Percentiles rank a stretch among this genome's conserved stretches.
Evolutionary conservation across 2,329 filamentous ascomycete species (phyloP).

Genomic region (Aspergillus sp.): DNA sequence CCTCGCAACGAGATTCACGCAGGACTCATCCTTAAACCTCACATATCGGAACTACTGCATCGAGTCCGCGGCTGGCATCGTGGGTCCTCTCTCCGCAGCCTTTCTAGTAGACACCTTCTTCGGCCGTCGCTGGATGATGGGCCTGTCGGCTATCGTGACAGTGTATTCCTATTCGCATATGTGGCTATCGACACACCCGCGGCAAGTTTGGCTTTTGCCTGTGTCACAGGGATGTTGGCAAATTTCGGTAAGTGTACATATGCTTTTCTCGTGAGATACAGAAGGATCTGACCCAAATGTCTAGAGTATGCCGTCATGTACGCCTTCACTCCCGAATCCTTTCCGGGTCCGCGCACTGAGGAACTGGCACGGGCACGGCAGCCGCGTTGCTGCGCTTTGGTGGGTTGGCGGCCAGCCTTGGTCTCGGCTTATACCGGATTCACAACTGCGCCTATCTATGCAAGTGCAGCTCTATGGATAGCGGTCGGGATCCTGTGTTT

Average conservation of each 20-base stretch:
- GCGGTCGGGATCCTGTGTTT: constrained; percentile 37
- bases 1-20: constrained; percentile 32
- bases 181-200: constrained; percentile 36
- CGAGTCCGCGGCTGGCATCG: constrained; percentile 31
- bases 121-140: constrained; percentile 42
- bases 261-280: too few species aligned
- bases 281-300: not conserved
- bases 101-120: constrained; percentile 38
- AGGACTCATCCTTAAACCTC: constrained; percentile 13
- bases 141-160: constrained; percentile 38
- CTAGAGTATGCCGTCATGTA: constrained; percentile 27
- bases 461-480: constrained; percentile 41
- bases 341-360: constrained; percentile 21
- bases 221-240: constrained; percentile 42
- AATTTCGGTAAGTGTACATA: constrained; percentile 21
- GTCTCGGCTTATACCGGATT: constrained; percentile 40
- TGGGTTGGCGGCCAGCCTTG: constrained; percentile 36
- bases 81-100: constrained; percentile 38
- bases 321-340: constrained; percentile 22
- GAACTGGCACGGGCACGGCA: constrained; percentile 24
- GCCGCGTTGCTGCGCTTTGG: constrained; percentile 23
- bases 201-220: constrained; percentile 26
- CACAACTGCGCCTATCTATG: constrained; percentile 40
- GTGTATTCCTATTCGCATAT: constrained; percentile 43
- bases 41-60: constrained; percentile 24